Conservation (phyloP, 225 moss, liverwort and hornwort genomes). For the Pseudisothecium myosuroides region DNA sequence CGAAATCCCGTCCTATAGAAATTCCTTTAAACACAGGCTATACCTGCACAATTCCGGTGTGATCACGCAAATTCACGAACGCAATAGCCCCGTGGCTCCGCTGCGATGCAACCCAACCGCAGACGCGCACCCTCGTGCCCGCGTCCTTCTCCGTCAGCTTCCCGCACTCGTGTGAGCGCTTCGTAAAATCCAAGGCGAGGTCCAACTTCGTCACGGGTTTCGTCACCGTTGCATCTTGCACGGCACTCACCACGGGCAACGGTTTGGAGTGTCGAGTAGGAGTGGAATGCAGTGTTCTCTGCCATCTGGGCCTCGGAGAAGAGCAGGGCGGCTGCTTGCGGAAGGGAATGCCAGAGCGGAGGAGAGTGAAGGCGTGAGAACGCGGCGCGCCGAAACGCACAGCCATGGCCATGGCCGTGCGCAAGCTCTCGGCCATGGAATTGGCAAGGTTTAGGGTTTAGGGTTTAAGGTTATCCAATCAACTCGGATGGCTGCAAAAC, state of each 20-base stretch:
- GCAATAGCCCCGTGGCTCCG: constrained; percentile 82
- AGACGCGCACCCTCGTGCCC: constrained; percentile 68
- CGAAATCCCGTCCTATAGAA: neutral
- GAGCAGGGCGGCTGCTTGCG: neutral
- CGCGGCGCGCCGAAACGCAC: constrained; percentile 24
- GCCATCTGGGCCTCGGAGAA: constrained; percentile 8
- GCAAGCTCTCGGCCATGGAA: constrained; percentile 29
- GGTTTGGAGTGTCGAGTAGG: constrained; percentile 6
- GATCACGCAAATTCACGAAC: constrained; percentile 94
- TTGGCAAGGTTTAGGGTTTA: neutral
- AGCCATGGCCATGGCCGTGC: constrained; percentile 47
- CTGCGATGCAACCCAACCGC: constrained; percentile 96
- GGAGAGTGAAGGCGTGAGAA: constrained; percentile 8
- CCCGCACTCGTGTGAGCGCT: constrained; percentile 47
- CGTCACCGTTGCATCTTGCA: constrained; percentile 14
- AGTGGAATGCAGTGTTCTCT: neutral
- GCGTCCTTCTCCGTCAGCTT: constrained; percentile 45
- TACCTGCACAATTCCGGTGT: constrained; percentile 95
- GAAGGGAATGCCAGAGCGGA: neutral
- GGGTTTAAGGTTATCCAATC: constrained; percentile 7
- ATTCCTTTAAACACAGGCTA: neutral
- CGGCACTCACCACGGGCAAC: constrained; percentile 25
- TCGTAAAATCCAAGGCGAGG: constrained; percentile 30
- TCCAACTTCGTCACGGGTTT: constrained; percentile 3
- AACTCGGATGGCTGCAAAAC: neutral